These are phyloP conservation scores for Lolium rigidum DNA, from an alignment of 176 grass and related monocot species.

Conservation along the genomic window DNA sequence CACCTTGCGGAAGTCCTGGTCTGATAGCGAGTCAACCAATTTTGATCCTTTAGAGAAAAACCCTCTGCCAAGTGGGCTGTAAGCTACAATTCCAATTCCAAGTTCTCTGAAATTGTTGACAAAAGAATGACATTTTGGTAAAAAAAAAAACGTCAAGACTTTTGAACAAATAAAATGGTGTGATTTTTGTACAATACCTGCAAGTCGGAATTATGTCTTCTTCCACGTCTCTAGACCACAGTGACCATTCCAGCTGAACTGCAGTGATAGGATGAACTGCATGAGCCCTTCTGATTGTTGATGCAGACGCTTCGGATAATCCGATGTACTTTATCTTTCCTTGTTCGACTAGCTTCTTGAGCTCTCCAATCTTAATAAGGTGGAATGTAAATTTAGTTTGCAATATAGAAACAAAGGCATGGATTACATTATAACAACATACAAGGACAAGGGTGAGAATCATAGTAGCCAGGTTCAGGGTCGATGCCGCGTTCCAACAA, in stretches of 20 bases:
- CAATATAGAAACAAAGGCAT: background rate
- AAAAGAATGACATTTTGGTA: background rate
- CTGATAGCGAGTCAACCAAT: slow-evolving; percentile 46
- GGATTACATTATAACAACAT: background rate
- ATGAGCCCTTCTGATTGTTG: slow-evolving; percentile 76
- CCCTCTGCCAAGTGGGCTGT: slow-evolving; percentile 70
- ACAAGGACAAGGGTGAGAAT: background rate
- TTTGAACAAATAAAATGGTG: background rate
- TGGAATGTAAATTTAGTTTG: background rate
- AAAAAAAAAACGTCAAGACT: background rate
- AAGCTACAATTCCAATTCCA: slow-evolving; percentile 61
- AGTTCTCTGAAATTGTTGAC: slow-evolving; percentile 42
- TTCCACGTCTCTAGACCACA: slow-evolving; percentile 72
- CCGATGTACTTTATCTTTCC: slow-evolving; percentile 80
- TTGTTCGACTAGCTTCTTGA: slow-evolving; percentile 69
- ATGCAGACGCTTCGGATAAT: slow-evolving; percentile 61
- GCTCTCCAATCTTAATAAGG: slow-evolving; percentile 57
- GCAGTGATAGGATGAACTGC: slow-evolving; percentile 71
- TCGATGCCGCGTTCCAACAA: no score
- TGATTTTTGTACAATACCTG: slow-evolving; percentile 42
- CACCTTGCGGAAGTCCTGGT: slow-evolving; percentile 65
- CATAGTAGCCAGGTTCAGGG: no score
- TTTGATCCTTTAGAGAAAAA: slow-evolving; percentile 64
- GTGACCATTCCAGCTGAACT: slow-evolving; percentile 67
- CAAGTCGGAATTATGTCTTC: slow-evolving; percentile 63